Conservation (phyloP, 2,329 filamentous ascomycete species). For the Penicillium hordei region DNA sequence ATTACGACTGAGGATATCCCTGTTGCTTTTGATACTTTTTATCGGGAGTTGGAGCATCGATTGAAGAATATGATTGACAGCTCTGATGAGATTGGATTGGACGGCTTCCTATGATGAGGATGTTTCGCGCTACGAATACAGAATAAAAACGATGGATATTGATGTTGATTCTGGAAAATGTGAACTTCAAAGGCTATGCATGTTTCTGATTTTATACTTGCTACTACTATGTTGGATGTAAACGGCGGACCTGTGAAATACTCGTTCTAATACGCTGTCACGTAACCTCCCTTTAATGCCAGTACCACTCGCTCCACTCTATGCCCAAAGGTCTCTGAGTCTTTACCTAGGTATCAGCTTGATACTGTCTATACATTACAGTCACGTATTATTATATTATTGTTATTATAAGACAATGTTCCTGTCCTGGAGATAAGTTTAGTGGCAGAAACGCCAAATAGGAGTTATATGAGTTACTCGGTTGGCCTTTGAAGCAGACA, state of each 20-base stretch:
- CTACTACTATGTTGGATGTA: not conserved
- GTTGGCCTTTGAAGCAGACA: slow-evolving; percentile 25
- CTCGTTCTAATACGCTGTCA: no score
- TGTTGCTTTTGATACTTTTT: slow-evolving; percentile 20
- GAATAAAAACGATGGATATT: not conserved
- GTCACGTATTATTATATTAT: no score
- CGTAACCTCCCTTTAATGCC: no score
- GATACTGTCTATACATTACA: no score
- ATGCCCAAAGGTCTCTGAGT: no score
- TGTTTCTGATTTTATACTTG: not conserved
- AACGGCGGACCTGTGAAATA: no score
- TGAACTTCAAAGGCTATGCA: not conserved
- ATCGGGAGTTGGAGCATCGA: slow-evolving; percentile 17
- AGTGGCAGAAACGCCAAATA: no score
- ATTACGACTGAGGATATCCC: slow-evolving; percentile 19
- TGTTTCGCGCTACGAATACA: not conserved
- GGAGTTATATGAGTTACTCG: slow-evolving; percentile 29
- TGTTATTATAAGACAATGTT: no score
- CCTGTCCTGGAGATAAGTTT: no score
- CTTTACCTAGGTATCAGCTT: no score
- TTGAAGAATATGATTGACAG: slow-evolving; percentile 26
- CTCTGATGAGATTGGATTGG: slow-evolving; percentile 32
- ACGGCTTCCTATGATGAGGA: not conserved
- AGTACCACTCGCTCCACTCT: no score
- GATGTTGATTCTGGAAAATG: not conserved